phyloP scores from a whole-genome alignment of 2,329 filamentous ascomycete genomes.

The Cladosporium oxysporum region DNA sequence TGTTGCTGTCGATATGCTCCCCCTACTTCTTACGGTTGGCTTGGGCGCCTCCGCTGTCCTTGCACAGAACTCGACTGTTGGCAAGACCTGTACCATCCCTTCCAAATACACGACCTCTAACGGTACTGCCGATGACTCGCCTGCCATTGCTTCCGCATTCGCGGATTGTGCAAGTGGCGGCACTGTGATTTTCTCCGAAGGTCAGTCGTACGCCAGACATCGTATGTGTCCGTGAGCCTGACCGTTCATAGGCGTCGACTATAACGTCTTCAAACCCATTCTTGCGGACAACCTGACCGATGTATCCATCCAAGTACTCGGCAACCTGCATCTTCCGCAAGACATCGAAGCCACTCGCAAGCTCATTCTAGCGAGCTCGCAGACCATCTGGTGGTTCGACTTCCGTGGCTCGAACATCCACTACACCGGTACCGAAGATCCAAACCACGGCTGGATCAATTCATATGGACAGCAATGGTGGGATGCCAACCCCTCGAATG shows the following conservation, averaged over 20 bases:
- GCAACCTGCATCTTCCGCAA: conserved; percentile 48
- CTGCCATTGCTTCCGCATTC: conserved; percentile 42
- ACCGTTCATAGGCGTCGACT: conserved; percentile 39
- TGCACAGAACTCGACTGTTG: conserved; percentile 7
- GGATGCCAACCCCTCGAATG: conserved; percentile 45
- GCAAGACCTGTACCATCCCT: conserved; percentile 24
- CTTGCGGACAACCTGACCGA: conserved; percentile 44
- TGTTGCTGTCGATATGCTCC: neutral
- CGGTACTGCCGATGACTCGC: conserved; percentile 43
- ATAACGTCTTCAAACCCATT: conserved; percentile 47
- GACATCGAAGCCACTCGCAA: conserved; percentile 42
- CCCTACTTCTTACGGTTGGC: conserved; percentile 3
- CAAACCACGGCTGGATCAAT: conserved; percentile 48
- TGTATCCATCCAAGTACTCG: conserved; percentile 45
- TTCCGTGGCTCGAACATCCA: conserved; percentile 39
- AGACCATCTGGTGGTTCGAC: conserved; percentile 43
- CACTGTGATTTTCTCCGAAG: conserved; percentile 41
- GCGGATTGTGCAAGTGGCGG: conserved; percentile 39
- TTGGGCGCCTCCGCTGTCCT: conserved; percentile 4
- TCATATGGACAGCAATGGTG: conserved; percentile 51
- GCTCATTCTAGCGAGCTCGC: conserved; percentile 32
- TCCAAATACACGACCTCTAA: conserved; percentile 37
- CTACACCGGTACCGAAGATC: conserved; percentile 39
- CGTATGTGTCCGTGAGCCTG: neutral
- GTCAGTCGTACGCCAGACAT: neutral